Base-by-base conservation (phyloP, 352 stramenopile species). In the Salisapilia sapeloensis region DNA sequence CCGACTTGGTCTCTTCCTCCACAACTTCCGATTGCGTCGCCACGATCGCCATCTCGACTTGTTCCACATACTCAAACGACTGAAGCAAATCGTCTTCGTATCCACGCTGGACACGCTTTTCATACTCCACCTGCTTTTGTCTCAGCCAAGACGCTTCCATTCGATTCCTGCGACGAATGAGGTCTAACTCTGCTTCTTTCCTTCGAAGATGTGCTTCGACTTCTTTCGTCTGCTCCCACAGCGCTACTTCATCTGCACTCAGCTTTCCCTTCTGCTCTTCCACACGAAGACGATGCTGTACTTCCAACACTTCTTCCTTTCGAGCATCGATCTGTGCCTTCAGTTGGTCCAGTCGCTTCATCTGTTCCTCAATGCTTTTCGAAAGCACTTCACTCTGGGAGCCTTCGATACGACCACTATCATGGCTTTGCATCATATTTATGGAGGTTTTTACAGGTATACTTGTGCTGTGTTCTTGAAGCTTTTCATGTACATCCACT, bases 311-410 rank as follows among this genome's bases (percentile, higher is more conserved):
- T 22, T 71, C 60, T 20, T 34, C 27, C 35, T 70, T 74, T 6
- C 62, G 56, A 10, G 41, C 37, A 14, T 57, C 28, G 34, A 84
- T 61, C 19, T 41, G 32, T 12, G 50, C 29, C 12, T 52, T 71
- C 16, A 84, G 44, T n/a, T 38, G 20, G 20, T 72, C 48, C 16
- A 81, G 44, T 2, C 65, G 48, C 26, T 56, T 47, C 2, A 31
- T 52, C 33, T 76, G 56, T 35, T 71, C 64, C 32, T 84, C 61
- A 33, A 84, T 75, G 38, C 64, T 84, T 13, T 67, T 76, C 2
- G 51, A 56, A 6, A 78, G 31, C 5, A 46, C 28, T 15, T 70
- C 62, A 3, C n/a, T n/a, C n/a, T n/a, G n/a, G n/a, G n/a, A 16
- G 19, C 19, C 6, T 31, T 14, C 16, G 19, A 31, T 31, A 14